Evolutionary conservation across 148 eudicot species (phyloP).

Genomic region (Cornus florida): DNA sequence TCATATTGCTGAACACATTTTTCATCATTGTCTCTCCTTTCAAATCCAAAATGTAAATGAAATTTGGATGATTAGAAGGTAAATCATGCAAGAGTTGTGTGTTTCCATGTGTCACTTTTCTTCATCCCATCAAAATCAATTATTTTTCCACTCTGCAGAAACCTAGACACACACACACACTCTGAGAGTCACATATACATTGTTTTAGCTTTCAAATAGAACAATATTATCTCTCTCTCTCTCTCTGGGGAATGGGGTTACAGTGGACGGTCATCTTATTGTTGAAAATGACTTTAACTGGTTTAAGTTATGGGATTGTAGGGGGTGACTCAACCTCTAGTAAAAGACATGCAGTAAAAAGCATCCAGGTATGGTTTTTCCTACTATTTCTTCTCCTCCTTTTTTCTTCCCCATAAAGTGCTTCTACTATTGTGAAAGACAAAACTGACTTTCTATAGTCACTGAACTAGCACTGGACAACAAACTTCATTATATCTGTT

Average conservation of each 20-base stretch:
- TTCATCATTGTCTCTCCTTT: background rate
- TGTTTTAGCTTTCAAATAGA: background rate
- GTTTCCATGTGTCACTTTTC: background rate
- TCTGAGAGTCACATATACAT: background rate
- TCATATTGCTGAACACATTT: background rate
- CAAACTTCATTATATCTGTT: too few species aligned
- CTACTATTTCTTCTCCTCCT: background rate
- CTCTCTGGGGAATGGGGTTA: constrained; percentile 8
- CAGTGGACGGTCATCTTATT: constrained; percentile 14
- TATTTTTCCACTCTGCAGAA: too few species aligned
- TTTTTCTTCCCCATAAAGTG: too few species aligned
- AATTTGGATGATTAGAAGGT: constrained; percentile 34
- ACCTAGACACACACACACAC: background rate
- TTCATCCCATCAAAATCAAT: background rate
- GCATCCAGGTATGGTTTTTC: constrained; percentile 37
- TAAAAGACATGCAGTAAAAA: constrained; percentile 31
- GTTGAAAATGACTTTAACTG: constrained; percentile 6
- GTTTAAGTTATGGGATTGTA: constrained; percentile 5
- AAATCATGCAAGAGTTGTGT: constrained; percentile 25
- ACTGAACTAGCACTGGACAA: background rate
- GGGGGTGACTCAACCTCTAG: constrained; percentile 2
- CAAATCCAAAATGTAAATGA: constrained; percentile 19
- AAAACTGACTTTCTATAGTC: background rate
- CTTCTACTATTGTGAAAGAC: background rate
- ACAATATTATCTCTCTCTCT: background rate